Evolutionary conservation across 2,329 filamentous ascomycete species (phyloP).

Genomic region (Trichophyton simii): DNA sequence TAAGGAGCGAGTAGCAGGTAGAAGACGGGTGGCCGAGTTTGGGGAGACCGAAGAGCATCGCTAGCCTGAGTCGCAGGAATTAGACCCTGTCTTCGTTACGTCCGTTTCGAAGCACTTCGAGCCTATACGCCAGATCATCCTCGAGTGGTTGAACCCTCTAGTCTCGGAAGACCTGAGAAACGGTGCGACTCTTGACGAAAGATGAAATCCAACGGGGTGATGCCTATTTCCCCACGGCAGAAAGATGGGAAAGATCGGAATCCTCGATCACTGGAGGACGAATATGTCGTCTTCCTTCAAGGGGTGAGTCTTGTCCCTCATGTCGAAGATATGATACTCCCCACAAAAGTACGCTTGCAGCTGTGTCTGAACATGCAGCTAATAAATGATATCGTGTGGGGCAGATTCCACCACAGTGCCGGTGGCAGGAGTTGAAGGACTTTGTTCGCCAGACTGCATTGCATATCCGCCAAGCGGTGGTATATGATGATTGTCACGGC

Average conservation of each 20-base stretch:
- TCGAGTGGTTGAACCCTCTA: neutral
- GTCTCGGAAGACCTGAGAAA: neutral
- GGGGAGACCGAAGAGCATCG: neutral
- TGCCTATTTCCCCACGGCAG: conserved; percentile 23
- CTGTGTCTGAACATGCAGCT: neutral
- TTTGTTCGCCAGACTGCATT: conserved; percentile 33
- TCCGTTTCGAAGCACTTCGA: no score
- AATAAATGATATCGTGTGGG: conserved; percentile 7
- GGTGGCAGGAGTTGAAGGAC: conserved; percentile 36
- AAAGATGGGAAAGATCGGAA: conserved; percentile 21
- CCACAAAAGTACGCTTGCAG: neutral
- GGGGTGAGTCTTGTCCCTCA: conserved; percentile 22
- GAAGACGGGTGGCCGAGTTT: neutral
- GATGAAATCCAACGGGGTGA: conserved; percentile 12
- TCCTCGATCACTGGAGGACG: conserved; percentile 27
- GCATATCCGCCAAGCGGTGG: conserved; percentile 34
- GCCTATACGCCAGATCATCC: neutral
- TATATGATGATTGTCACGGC: conserved; percentile 33
- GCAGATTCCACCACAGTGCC: conserved; percentile 32
- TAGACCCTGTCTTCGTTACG: neutral
- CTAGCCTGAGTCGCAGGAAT: neutral
- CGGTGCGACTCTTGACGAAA: neutral
- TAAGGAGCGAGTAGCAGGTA: no score
- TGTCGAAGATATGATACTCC: neutral
- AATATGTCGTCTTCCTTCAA: conserved; percentile 35